phyloP scores from a whole-genome alignment of 345 rosid species.

The Erucastrum elatum region DNA sequence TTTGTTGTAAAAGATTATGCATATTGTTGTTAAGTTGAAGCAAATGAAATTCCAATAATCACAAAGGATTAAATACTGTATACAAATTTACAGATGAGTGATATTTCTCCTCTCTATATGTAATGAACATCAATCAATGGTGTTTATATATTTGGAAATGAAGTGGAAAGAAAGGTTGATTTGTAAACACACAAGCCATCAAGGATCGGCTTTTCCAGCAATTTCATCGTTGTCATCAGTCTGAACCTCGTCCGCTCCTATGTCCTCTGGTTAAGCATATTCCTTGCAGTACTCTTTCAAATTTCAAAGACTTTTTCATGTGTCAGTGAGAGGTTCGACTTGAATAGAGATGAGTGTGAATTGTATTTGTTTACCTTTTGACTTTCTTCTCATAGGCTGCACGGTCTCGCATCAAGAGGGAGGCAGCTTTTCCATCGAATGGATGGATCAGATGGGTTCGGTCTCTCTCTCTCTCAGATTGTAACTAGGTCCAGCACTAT shows the following conservation, averaged over 20 bases:
- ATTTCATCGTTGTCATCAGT: constrained; percentile 54
- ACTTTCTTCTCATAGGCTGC: constrained; percentile 60
- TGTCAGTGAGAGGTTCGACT: constrained; percentile 1
- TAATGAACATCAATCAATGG: constrained; percentile 13
- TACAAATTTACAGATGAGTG: constrained; percentile 38
- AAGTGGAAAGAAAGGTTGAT: constrained; percentile 21
- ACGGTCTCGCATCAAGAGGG: constrained; percentile 61
- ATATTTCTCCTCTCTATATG: constrained; percentile 11
- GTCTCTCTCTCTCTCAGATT: no score
- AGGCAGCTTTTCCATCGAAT: constrained; percentile 79
- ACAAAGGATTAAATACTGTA: constrained; percentile 13
- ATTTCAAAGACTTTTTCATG: not conserved
- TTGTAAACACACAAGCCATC: constrained; percentile 14
- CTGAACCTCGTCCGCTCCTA: constrained; percentile 45
- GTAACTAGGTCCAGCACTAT: no score
- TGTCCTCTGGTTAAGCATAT: constrained; percentile 66
- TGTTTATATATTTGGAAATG: not conserved
- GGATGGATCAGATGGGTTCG: no score
- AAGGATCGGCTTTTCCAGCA: constrained; percentile 58
- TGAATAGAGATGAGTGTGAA: not conserved
- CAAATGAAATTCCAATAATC: not conserved
- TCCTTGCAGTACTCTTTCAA: constrained; percentile 54
- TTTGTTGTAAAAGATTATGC: not conserved
- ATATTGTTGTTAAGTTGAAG: not conserved
- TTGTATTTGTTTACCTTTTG: constrained; percentile 48